A percentile compares a stretch with the other conserved stretches of the same genome.
Conservation (phyloP, 495 filamentous ascomycete species). For the Sordaria brevicollis region DNA sequence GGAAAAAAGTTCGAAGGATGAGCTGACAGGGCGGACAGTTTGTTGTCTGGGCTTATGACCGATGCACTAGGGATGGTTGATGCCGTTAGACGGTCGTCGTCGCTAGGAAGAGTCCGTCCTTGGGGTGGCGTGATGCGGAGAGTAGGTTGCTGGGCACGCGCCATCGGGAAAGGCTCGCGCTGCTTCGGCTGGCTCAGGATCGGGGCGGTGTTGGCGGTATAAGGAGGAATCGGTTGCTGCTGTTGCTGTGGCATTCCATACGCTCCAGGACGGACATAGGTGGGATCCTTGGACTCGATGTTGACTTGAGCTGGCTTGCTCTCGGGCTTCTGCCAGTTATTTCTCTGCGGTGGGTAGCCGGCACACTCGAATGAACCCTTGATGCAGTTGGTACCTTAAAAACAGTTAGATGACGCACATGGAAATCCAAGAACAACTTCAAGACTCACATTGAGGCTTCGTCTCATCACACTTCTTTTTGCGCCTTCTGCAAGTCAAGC, state of each 20-base stretch:
- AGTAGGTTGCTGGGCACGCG: conserved; percentile 37
- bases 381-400: conserved; percentile 78
- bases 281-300: conserved; percentile 73
- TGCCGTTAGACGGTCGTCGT: conserved; percentile 38
- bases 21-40: conserved; percentile 39
- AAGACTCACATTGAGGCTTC: conserved; percentile 75
- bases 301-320: conserved; percentile 56
- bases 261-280: conserved; percentile 47
- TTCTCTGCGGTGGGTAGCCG: conserved; percentile 69
- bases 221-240: conserved; percentile 19
- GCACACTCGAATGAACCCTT: conserved; percentile 88
- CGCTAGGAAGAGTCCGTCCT: conserved; percentile 34
- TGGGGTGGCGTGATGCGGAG: conserved; percentile 48
- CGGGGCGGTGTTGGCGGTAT: conserved; percentile 13
- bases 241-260: conserved; percentile 44
- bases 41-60: conserved; percentile 42
- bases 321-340: conserved; percentile 57
- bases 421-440: background rate
- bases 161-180: conserved; percentile 39
- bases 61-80: conserved; percentile 42
- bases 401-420: conserved; percentile 7
- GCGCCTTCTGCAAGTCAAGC: conserved; percentile 83
- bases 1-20: conserved; percentile 39
- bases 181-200: conserved; percentile 23
- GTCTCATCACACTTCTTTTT: conserved; percentile 99